Conservation (phyloP, 805 yeast genomes). For the Wickerhamomyces bovis region DNA sequence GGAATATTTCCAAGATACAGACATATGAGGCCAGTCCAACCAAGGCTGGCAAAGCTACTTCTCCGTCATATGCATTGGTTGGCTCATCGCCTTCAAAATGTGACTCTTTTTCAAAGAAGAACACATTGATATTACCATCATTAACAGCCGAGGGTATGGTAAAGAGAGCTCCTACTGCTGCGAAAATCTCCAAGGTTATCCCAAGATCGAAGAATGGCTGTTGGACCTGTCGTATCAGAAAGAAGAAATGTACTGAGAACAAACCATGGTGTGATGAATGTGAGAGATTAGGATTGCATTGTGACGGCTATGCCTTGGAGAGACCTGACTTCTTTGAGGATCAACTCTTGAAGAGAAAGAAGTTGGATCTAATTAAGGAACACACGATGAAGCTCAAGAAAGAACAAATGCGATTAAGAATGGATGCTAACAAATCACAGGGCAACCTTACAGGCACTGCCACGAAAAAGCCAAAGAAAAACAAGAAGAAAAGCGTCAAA, state of each 20-base stretch:
- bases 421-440: neutral
- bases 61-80: neutral
- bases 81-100: neutral
- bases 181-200: slow-evolving; percentile 6
- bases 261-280: slow-evolving; percentile 59
- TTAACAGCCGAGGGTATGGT: neutral
- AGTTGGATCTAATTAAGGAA: slow-evolving; percentile 45
- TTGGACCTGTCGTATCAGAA: slow-evolving; percentile 72
- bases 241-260: slow-evolving; percentile 67
- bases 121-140: neutral
- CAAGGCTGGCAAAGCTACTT: neutral
- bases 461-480: neutral
- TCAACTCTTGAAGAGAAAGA: slow-evolving; percentile 34
- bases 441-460: too few species aligned
- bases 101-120: neutral
- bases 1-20: neutral
- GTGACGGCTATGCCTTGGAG: slow-evolving; percentile 47
- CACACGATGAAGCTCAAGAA: slow-evolving; percentile 31
- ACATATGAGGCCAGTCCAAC: neutral
- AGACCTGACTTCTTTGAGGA: slow-evolving; percentile 53
- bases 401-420: slow-evolving; percentile 31
- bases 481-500: neutral
- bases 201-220: slow-evolving; percentile 56
- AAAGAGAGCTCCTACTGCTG: neutral
- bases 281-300: slow-evolving; percentile 43